Percentiles rank a stretch among this genome's conserved stretches.
These are phyloP conservation scores for Pythium apleroticum DNA, from an alignment of 352 stramenopile genomes.

Conservation along the genomic window DNA sequence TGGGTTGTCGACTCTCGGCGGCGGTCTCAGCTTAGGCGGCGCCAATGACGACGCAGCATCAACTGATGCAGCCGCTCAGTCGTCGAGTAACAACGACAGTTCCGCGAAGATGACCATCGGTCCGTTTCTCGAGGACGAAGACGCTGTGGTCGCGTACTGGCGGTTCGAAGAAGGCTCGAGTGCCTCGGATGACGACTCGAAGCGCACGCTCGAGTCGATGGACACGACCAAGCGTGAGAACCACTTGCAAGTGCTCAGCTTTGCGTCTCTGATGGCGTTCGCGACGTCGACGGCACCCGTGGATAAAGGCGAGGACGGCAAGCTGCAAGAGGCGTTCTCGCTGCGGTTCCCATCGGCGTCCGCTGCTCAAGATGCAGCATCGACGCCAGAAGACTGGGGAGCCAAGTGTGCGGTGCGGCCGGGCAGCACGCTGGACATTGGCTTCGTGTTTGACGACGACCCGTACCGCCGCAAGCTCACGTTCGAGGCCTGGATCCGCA, in stretches of 20 bases:
- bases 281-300: constrained; percentile 64
- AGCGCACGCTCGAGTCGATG: constrained; percentile 44
- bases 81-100: constrained; percentile 1
- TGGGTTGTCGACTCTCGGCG: neutral
- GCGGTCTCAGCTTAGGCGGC: neutral
- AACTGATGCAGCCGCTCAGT: neutral
- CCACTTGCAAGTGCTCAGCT: constrained; percentile 52
- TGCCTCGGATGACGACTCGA: constrained; percentile 18
- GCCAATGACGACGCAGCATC: neutral
- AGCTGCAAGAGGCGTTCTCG: constrained; percentile 68
- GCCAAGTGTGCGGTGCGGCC: constrained; percentile 49
- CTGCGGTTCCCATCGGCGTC: constrained; percentile 45
- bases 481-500: constrained; percentile 73
- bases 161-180: constrained; percentile 77
- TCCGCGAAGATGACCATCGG: constrained; percentile 66
- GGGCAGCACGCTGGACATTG: constrained; percentile 70
- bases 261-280: constrained; percentile 38
- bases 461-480: constrained; percentile 79
- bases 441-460: constrained; percentile 72
- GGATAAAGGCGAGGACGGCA: constrained; percentile 67
- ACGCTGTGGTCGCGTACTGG: constrained; percentile 85
- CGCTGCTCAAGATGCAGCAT: neutral
- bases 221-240: constrained; percentile 87
- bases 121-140: constrained; percentile 82
- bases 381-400: constrained; percentile 32